These are phyloP conservation scores for Cucurbita argyrosperma DNA, from an alignment of 306 rosid genomes.

Conservation along the genomic window DNA sequence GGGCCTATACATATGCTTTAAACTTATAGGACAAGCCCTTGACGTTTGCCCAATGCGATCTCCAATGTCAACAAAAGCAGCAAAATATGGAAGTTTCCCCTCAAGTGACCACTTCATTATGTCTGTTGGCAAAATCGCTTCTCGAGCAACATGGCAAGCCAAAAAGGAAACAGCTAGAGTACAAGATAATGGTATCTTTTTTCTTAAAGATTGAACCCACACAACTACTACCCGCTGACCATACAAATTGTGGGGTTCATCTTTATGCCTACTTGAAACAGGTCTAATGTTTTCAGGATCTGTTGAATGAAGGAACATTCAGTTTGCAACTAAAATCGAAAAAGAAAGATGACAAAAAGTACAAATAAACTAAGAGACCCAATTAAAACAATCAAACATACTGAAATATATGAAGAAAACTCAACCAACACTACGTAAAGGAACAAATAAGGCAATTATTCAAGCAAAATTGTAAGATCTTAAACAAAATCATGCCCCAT, in stretches of 20 bases:
- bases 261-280: constrained; percentile 11
- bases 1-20: constrained; percentile 62
- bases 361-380: neutral
- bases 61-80: constrained; percentile 66
- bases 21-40: constrained; percentile 61
- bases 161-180: constrained; percentile 53
- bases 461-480: neutral
- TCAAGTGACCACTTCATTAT: constrained; percentile 60
- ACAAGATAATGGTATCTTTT: constrained; percentile 43
- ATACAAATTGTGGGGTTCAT: constrained; percentile 41
- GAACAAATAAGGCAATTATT: neutral
- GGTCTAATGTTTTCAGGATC: constrained; percentile 25
- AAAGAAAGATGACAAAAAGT: neutral
- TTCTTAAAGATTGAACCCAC: constrained; percentile 58
- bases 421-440: neutral
- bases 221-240: constrained; percentile 45
- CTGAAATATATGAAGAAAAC: neutral
- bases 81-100: constrained; percentile 79
- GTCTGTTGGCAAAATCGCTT: constrained; percentile 63
- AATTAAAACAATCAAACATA: neutral
- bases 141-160: constrained; percentile 77
- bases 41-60: constrained; percentile 43
- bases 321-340: constrained; percentile 9
- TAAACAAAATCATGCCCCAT: neutral
- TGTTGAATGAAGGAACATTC: constrained; percentile 29